These are phyloP conservation scores for Crithidia thermophila DNA, from an alignment of 208 protist genomes.

Conservation along the genomic window DNA sequence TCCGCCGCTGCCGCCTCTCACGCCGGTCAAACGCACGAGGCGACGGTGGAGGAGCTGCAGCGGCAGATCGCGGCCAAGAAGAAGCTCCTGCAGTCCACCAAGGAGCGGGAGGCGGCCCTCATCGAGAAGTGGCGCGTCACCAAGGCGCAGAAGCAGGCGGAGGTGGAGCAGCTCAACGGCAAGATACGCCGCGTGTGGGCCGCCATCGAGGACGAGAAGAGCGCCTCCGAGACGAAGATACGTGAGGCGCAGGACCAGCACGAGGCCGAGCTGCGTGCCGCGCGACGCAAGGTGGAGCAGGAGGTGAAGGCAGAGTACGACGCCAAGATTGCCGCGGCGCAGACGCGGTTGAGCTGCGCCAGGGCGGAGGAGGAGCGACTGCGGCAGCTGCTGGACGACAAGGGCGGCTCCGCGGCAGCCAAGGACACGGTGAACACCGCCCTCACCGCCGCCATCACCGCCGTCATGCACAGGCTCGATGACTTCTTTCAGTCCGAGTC, in stretches of 20 bases:
- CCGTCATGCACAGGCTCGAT: conserved; percentile 58
- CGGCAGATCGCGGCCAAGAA: conserved; percentile 64
- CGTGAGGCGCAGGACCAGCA: conserved; percentile 53
- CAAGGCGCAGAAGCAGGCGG: conserved; percentile 72
- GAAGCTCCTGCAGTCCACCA: conserved; percentile 47
- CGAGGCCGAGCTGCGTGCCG: conserved; percentile 46
- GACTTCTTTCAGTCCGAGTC: conserved; percentile 47
- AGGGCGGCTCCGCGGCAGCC: conserved; percentile 18
- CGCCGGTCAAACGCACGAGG: conserved; percentile 31
- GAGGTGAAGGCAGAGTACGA: conserved; percentile 59
- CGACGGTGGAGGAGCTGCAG: conserved; percentile 53
- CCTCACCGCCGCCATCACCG: conserved; percentile 53
- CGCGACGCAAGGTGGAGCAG: conserved; percentile 49
- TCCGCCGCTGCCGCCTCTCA: not conserved
- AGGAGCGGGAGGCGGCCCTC: conserved; percentile 58
- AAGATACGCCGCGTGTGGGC: conserved; percentile 55
- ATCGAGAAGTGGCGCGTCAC: conserved; percentile 59
- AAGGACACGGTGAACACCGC: conserved; percentile 46
- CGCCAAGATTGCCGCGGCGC: conserved; percentile 40
- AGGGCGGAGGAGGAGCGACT: conserved; percentile 61
- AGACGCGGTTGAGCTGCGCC: conserved; percentile 43
- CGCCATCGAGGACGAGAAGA: conserved; percentile 61
- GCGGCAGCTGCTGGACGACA: conserved; percentile 40
- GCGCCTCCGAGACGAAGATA: conserved; percentile 44
- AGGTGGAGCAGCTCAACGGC: conserved; percentile 70